Evolutionary conservation across 352 stramenopile species (phyloP), one percentile per base, ranked within the genome.

Genomic region (Bremia lactucae): DNA sequence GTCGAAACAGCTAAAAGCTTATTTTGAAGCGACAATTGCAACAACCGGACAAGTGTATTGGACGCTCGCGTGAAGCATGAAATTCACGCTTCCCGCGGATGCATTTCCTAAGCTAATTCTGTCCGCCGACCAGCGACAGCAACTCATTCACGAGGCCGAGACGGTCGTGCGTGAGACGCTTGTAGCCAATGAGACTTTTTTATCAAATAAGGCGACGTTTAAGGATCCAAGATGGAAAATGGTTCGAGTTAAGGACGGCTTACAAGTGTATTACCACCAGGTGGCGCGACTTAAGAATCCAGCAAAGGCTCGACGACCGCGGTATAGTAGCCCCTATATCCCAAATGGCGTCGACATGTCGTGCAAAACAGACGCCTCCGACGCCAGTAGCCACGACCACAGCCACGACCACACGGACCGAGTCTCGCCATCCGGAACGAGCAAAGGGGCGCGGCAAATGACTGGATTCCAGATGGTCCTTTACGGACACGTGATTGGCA

Each of bases 111-210:
- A 34, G 29, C 19, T 74, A 8, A 42, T 16, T 31, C 19, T 68
- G 15, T 50, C 49, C 19, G 59, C 65, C 13, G 56, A 66, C 23
- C 35, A 55, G 2, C 36, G 56, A 51, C 35, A 35, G 5, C 45
- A 36, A 21, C 52, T 78, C 23, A 45, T 50, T 20, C 33, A 65
- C 11, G 67, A 79, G 33, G 67, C 65, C 7, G 35, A 65, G 15
- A 53, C 50, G 11, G 56, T 77, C 6, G 48, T 82, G 11, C 55
- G 36, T 25, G 64, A 78, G 41, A 68, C 64, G 18, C 36, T 79
- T 20, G 48, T 39, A 22, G 55, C 46, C 3, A 68, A 78, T 33
- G 55, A 72, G 47, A 46, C 49, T n/a, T 74, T 65, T 40, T 19
- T 72, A 2, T 40, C 48, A 0, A 34, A 49, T 2, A 47, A 50